Conservation (phyloP, 2,329 filamentous ascomycete species). For the Epichloe bromicola region DNA sequence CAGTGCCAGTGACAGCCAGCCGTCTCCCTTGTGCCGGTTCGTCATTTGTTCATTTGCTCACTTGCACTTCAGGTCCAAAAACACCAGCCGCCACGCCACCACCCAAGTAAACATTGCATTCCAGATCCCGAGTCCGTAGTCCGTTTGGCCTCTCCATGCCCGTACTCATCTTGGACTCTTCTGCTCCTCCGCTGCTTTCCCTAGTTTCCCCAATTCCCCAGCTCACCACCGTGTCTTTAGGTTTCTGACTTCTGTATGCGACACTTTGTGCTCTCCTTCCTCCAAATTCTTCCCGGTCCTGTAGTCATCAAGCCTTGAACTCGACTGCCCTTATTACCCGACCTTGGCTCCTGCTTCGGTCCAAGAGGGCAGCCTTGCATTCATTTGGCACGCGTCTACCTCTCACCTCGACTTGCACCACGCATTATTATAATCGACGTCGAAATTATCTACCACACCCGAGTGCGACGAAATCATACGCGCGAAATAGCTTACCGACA, state of each 20-base stretch:
- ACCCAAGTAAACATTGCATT: slow-evolving; percentile 11
- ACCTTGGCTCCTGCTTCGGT: slow-evolving; percentile 2
- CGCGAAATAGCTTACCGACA: slow-evolving; percentile 7
- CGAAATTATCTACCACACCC: slow-evolving; percentile 1
- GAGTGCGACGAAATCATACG: slow-evolving; percentile 4
- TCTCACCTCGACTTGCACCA: neutral
- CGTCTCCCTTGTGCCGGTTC: slow-evolving; percentile 6
- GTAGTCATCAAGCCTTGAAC: neutral
- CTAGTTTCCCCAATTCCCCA: too few species aligned
- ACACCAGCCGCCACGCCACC: slow-evolving; percentile 7
- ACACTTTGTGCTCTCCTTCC: neutral
- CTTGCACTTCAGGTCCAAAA: slow-evolving; percentile 4
- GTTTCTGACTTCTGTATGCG: neutral
- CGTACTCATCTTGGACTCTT: neutral
- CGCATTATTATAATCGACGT: neutral
- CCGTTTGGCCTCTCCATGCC: slow-evolving; percentile 1
- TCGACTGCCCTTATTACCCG: neutral
- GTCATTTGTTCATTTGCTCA: neutral
- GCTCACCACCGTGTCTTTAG: neutral
- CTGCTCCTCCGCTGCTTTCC: neutral
- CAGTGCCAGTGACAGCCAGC: slow-evolving; percentile 7
- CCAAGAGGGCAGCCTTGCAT: neutral
- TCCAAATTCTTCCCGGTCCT: neutral
- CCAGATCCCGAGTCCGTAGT: slow-evolving; percentile 3
- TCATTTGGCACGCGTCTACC: slow-evolving; percentile 1